Evolutionary conservation across 2,329 filamentous ascomycete species (phyloP), one percentile per base, ranked within the genome.

Genomic region (Akanthomyces lecanii): DNA sequence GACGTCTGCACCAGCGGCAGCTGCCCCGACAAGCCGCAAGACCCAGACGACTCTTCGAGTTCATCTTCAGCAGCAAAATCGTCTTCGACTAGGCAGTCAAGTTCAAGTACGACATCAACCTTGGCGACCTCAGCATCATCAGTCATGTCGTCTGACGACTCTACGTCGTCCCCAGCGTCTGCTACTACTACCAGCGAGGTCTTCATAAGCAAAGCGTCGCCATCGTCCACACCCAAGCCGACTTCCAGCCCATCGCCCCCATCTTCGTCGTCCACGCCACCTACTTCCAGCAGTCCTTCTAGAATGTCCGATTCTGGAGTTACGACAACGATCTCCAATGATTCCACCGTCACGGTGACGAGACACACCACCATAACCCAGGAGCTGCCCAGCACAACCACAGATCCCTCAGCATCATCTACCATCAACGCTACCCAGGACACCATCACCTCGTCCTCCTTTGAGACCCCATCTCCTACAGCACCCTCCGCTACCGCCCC

Each of bases 1-100:
- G 69, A 81, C 64, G 76, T 80, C 18, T 84, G 82, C 67, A 62
- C 65, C 4, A 57, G 70, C 54, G 51, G 62, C 3, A 65, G 62
- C 7, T 80, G 77, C 63, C 74, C 74, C 11, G 66, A 64, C 42
- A 16, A 18, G 2, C 12, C 11, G 5, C 28, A 4, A 30, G 16
- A 14, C 7, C 8, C 7, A 36, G 48, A 40, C 2, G 21, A 11
- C 7, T 28, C 21, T 16, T 14, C 45, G 21, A 50, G 30, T 5
- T 18, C 44, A 40, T 59, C 23, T 14, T 51, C 45, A 28, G 25
- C 12, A 5, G 14, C 38, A 14, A 16, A 40, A 40, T 40, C 14
- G 4, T 16, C 14, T 5, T 16, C 12, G 16, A 40, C 38, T 14
- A 16, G 12, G 16, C 4, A 4, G 11, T 4, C 38, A 40, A 14